Evolutionary conservation across 768 basidiomycete species (phyloP).

Genomic region (Rhodotorula paludigena): DNA sequence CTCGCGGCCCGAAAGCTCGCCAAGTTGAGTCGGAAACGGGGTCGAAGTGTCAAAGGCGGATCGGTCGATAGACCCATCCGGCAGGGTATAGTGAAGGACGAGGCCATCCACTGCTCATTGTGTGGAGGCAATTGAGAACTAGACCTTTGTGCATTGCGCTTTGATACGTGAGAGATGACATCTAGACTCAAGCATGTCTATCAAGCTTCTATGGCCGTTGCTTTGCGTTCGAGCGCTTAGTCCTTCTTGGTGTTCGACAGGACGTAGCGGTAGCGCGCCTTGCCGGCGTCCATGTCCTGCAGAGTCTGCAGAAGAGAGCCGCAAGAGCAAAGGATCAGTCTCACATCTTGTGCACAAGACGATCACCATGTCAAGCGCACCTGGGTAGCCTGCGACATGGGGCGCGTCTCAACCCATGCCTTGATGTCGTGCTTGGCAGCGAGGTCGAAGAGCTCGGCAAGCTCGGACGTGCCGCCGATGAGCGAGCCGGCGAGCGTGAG

Average conservation of each 20-base stretch:
- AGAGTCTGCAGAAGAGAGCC: conserved; percentile 36
- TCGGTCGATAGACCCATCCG: no score
- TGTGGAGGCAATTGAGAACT: no score
- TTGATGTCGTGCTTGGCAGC: conserved; percentile 53
- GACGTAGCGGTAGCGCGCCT: conserved; percentile 55
- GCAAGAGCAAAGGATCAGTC: neutral
- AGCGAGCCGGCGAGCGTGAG: conserved; percentile 44
- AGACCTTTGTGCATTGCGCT: no score
- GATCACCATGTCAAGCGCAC: neutral
- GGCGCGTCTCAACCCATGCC: conserved; percentile 48
- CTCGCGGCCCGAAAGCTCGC: no score
- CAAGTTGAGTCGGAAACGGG: no score
- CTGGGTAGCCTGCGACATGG: conserved; percentile 20
- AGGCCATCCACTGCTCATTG: no score
- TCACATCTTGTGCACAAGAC: neutral
- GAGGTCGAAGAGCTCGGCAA: conserved; percentile 56
- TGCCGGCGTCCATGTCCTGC: conserved; percentile 47
- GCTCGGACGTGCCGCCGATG: conserved; percentile 59
- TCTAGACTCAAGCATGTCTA: no score
- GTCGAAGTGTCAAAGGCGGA: no score
- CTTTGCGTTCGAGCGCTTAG: neutral
- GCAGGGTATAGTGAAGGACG: no score
- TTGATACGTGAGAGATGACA: no score
- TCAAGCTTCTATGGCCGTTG: neutral
- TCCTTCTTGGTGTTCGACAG: conserved; percentile 44